These are phyloP conservation scores for Nothophytophthora sp. DNA, from an alignment of 352 stramenopile genomes.

Conservation along the genomic window DNA sequence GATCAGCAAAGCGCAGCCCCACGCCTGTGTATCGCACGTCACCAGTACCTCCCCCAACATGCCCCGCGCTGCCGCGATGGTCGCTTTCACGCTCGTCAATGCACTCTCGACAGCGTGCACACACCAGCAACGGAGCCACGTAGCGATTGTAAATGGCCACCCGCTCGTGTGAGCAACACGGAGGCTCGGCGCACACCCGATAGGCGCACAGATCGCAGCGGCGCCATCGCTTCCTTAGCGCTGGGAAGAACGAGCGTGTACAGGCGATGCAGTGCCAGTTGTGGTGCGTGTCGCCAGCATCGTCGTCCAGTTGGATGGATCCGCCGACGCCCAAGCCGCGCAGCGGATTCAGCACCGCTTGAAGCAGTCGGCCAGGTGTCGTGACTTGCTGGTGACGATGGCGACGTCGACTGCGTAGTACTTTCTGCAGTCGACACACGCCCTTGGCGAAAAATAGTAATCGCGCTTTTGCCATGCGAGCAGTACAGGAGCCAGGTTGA, in stretches of 20 bases:
- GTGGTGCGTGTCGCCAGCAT: conserved; percentile 14
- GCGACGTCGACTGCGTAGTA: conserved; percentile 22
- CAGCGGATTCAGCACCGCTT: conserved; percentile 16
- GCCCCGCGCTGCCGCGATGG: conserved; percentile 10
- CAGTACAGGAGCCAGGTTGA: conserved; percentile 15
- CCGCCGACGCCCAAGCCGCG: conserved; percentile 9
- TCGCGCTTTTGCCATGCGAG: conserved; percentile 18
- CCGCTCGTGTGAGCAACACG: conserved; percentile 34
- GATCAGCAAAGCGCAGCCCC: conserved; percentile 21
- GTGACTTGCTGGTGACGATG: conserved; percentile 9
- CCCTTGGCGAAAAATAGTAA: conserved; percentile 26
- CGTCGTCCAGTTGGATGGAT: conserved; percentile 14
- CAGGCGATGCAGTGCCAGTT: conserved; percentile 47
- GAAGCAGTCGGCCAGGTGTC: conserved; percentile 17
- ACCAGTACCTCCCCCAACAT: not conserved
- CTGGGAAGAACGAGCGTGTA: conserved; percentile 24
- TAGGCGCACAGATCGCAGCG: conserved; percentile 45
- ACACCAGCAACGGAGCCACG: conserved; percentile 32
- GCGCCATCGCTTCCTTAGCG: conserved; percentile 22
- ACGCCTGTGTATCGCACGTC: conserved; percentile 27
- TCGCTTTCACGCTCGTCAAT: conserved; percentile 21
- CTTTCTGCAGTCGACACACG: conserved; percentile 28
- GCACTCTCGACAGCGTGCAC: conserved; percentile 33
- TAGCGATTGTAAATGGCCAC: conserved; percentile 48
- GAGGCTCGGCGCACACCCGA: conserved; percentile 28